Conservation (phyloP, 345 rosid genomes). For the Salix udensis region DNA sequence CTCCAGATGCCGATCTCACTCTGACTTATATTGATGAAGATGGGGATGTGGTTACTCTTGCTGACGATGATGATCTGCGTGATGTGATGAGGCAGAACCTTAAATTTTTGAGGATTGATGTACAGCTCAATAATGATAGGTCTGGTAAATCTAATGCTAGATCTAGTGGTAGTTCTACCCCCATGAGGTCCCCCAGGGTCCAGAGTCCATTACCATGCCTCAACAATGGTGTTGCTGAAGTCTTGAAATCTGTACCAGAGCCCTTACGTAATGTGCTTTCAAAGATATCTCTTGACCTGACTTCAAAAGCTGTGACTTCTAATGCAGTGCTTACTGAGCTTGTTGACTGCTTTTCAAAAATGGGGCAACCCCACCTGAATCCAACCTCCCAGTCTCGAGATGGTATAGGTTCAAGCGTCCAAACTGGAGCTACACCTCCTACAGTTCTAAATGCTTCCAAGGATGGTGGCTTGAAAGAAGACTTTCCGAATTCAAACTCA, state of each 20-base stretch:
- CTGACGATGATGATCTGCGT: slow-evolving; percentile 64
- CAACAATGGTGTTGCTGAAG: slow-evolving; percentile 44
- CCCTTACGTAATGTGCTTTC: slow-evolving; percentile 48
- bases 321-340: slow-evolving; percentile 38
- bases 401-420: slow-evolving; percentile 15
- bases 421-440: slow-evolving; percentile 20
- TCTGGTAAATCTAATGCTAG: slow-evolving; percentile 30
- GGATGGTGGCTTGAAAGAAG: slow-evolving; percentile 9
- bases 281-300: slow-evolving; percentile 51
- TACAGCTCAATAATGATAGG: slow-evolving; percentile 35
- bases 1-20: slow-evolving; percentile 45
- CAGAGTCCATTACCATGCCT: slow-evolving; percentile 37
- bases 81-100: slow-evolving; percentile 70
- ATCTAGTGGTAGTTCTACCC: slow-evolving; percentile 55
- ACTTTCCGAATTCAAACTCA: slow-evolving; percentile 16
- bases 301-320: slow-evolving; percentile 50
- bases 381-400: slow-evolving; percentile 11
- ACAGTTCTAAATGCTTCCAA: slow-evolving; percentile 19
- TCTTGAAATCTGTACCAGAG: slow-evolving; percentile 57
- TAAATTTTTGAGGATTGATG: slow-evolving; percentile 65
- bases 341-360: slow-evolving; percentile 39
- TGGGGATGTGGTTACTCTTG: slow-evolving; percentile 75
- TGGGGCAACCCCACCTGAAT: slow-evolving; percentile 31
- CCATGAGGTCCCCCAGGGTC: slow-evolving; percentile 41
- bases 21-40: slow-evolving; percentile 88